Conservation (phyloP, 768 basidiomycete genomes). For the Amanita rimosa region DNA sequence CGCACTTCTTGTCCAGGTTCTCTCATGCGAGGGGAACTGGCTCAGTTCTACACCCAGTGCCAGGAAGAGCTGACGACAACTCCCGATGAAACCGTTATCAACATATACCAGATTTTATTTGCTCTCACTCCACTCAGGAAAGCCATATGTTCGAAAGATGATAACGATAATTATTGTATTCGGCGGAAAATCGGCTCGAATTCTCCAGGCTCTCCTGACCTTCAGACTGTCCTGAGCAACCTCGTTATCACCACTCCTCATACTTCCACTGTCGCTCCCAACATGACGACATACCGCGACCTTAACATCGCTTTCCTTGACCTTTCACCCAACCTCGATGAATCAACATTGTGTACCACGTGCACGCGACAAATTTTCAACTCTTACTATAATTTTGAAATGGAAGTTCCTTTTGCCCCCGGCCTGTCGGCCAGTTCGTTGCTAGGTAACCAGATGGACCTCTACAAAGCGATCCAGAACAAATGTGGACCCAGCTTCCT, state of each 20-base stretch:
- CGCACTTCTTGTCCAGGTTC: constrained; percentile 41
- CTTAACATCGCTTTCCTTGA: constrained; percentile 77
- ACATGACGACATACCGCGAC: constrained; percentile 38
- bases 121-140: constrained; percentile 46
- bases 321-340: constrained; percentile 40
- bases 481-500: constrained; percentile 72
- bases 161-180: constrained; percentile 60
- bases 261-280: constrained; percentile 31
- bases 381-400: constrained; percentile 70
- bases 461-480: constrained; percentile 51
- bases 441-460: constrained; percentile 47
- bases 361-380: constrained; percentile 76
- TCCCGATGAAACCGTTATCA: constrained; percentile 37
- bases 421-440: constrained; percentile 59
- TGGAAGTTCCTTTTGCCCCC: constrained; percentile 58
- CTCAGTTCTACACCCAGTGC: constrained; percentile 65
- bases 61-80: constrained; percentile 55
- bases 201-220: constrained; percentile 9
- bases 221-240: constrained; percentile 13
- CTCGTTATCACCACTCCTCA: constrained; percentile 18
- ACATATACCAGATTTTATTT: constrained; percentile 77
- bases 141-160: constrained; percentile 72
- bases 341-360: constrained; percentile 57
- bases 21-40: constrained; percentile 48
- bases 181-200: constrained; percentile 27